These are phyloP conservation scores for Tardiomyces blankii DNA, from an alignment of 1,139 yeast genomes.

Conservation along the genomic window DNA sequence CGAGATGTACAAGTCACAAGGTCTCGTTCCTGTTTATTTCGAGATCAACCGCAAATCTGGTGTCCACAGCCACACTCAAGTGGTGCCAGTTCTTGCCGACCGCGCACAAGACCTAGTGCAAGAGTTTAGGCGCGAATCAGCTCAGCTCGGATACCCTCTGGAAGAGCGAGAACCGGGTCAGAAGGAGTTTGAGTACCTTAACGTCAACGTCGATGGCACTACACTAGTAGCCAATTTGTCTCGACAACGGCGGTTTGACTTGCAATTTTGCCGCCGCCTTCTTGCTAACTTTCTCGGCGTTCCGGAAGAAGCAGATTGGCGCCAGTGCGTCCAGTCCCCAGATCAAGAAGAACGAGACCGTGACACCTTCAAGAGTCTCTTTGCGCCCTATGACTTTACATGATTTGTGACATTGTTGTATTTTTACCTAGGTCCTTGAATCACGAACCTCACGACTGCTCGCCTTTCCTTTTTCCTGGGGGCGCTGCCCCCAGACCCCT, in stretches of 20 bases:
- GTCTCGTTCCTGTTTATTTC: constrained; percentile 16
- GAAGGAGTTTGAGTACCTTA: constrained; percentile 10
- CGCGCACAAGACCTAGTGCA: constrained; percentile 8
- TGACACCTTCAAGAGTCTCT: constrained; percentile 42
- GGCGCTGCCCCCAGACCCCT: too few species aligned
- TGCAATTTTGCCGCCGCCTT: constrained; percentile 74
- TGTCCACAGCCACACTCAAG: constrained; percentile 27
- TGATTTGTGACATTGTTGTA: not conserved
- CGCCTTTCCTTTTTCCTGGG: too few species aligned
- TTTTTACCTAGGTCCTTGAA: too few species aligned
- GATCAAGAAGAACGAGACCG: constrained; percentile 51
- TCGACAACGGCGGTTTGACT: constrained; percentile 34
- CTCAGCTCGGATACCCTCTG: not conserved
- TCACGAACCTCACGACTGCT: too few species aligned
- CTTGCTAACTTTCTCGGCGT: constrained; percentile 48
- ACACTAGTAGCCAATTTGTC: constrained; percentile 9
- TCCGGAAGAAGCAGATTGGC: constrained; percentile 56
- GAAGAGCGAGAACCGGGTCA: not conserved
- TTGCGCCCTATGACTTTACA: constrained; percentile 35
- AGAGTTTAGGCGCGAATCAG: constrained; percentile 10
- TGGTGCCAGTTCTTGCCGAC: constrained; percentile 20
- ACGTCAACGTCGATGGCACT: constrained; percentile 9
- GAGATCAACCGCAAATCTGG: constrained; percentile 24
- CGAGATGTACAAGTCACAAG: constrained; percentile 15
- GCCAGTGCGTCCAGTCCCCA: constrained; percentile 52